Base-by-base conservation (phyloP, 2,329 filamentous ascomycete genomes). In the Beauveria sp. region DNA sequence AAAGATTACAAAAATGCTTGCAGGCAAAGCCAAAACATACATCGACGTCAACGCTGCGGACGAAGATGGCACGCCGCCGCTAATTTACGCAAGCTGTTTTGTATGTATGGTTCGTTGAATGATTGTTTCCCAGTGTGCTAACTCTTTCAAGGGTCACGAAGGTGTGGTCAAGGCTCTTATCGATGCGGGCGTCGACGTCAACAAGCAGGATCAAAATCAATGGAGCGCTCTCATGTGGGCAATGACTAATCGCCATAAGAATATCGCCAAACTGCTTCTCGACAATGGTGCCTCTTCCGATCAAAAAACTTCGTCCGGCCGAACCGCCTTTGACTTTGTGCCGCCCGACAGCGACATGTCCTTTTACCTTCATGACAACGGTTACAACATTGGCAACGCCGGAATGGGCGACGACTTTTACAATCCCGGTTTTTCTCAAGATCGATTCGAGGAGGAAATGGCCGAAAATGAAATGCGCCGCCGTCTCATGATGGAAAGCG, bases 171-270 rank as follows among this genome's bases (percentile, higher is more conserved):
- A 88, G 63, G 86, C 88, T 43, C 82, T 99, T 57, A 85, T 99
- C 58, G 85, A 91, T 63, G 91, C 91, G 10, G 93, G 93, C 26
- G 93, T 89, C 45, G 85, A 91, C 68, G 92, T 98, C 58, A 92
- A 99, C 76, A 88, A 88, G 69, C 93, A 98, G 74, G 95, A 99
- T 72, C 90, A 88, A 65, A 98, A 98, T 71, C 89, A 96, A 71
- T 99, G 95, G 95, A 98, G 91, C 69, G 90, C 95, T 16, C 81
- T 99, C 64, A 99, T 99, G 93, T 99, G 95, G 95, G 93, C 95
- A 55, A 98, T 98, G 91, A 99, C 95, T 61, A 99, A 99, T 74
- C 81, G 93, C 62, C 95, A 99, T 76, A 98, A 98, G 76, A 87
- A 87, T 53, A 99, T 99, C 67, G 93, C 93, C 42, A 98, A 98